phyloP scores from a whole-genome alignment of 768 basidiomycete genomes.

The Mycena chlorophos region DNA sequence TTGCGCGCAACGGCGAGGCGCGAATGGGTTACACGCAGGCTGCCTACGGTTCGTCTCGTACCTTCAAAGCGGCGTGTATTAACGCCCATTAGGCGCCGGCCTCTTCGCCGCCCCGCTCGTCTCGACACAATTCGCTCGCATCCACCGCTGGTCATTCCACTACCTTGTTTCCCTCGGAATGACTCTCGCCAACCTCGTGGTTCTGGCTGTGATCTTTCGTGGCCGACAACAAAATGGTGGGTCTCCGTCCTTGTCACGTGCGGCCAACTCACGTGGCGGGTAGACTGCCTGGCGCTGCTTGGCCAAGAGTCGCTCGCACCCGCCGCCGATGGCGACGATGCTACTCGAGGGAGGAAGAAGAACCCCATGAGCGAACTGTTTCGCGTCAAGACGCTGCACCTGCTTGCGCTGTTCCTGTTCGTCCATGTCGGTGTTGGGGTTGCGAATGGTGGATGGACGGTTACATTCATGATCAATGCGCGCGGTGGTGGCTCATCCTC shows the following conservation, averaged over 20 bases:
- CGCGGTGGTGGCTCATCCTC: slow-evolving; percentile 43
- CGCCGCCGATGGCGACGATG: slow-evolving; percentile 16
- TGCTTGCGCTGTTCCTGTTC: slow-evolving; percentile 42
- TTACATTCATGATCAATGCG: slow-evolving; percentile 40
- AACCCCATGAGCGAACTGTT: slow-evolving; percentile 38
- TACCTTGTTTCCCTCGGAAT: slow-evolving; percentile 59
- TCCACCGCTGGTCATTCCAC: slow-evolving; percentile 59
- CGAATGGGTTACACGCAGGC: slow-evolving; percentile 58
- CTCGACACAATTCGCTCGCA: slow-evolving; percentile 62
- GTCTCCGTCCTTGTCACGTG: neutral
- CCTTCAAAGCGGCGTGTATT: neutral
- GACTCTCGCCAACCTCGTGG: slow-evolving; percentile 40
- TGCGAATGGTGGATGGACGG: slow-evolving; percentile 36
- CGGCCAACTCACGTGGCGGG: neutral
- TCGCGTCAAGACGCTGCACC: slow-evolving; percentile 35
- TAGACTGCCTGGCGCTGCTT: slow-evolving; percentile 45
- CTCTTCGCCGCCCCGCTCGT: slow-evolving; percentile 61
- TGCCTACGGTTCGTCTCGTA: slow-evolving; percentile 6
- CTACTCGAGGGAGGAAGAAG: neutral
- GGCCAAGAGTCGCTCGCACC: slow-evolving; percentile 36
- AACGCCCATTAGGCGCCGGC: slow-evolving; percentile 32
- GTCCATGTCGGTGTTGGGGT: slow-evolving; percentile 48
- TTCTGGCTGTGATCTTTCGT: slow-evolving; percentile 48
- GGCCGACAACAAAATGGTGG: slow-evolving; percentile 52
- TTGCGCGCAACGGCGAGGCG: slow-evolving; percentile 41